phyloP scores from a whole-genome alignment of 2,329 filamentous ascomycete species.

The Nemania sp. region DNA sequence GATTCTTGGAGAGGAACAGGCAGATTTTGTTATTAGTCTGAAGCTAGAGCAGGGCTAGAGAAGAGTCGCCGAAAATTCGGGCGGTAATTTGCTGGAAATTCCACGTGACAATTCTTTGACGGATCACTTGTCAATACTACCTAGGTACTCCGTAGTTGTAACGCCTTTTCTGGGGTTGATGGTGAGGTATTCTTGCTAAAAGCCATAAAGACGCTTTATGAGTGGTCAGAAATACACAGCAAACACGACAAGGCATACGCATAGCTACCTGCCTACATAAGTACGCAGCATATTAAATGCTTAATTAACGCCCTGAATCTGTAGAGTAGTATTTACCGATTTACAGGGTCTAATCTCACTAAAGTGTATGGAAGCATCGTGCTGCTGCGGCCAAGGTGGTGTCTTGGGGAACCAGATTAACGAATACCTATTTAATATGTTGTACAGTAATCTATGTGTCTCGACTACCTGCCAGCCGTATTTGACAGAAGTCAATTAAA shows the following conservation, averaged over 20 bases:
- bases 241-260: background rate
- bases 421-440: no score
- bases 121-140: conserved; percentile 15
- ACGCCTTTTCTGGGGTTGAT: conserved; percentile 25
- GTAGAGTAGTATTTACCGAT: background rate
- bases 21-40: conserved; percentile 11
- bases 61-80: conserved; percentile 18
- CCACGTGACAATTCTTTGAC: conserved; percentile 24
- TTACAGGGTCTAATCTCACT: conserved; percentile 14
- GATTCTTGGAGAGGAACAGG: conserved; percentile 10
- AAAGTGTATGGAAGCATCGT: background rate
- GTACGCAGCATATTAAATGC: background rate
- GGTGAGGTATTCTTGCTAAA: conserved; percentile 11
- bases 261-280: background rate
- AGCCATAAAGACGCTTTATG: background rate
- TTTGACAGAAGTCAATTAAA: no score
- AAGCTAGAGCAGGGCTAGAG: conserved; percentile 24
- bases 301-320: background rate
- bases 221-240: no score
- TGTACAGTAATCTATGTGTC: no score
- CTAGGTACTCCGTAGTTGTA: no score
- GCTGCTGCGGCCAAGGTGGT: background rate
- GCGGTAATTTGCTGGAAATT: conserved; percentile 15
- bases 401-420: no score
- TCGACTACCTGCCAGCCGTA: no score